These are phyloP conservation scores for Gracilariopsis chorda DNA, from an alignment of 23 red algal genomes.

Conservation along the genomic window DNA sequence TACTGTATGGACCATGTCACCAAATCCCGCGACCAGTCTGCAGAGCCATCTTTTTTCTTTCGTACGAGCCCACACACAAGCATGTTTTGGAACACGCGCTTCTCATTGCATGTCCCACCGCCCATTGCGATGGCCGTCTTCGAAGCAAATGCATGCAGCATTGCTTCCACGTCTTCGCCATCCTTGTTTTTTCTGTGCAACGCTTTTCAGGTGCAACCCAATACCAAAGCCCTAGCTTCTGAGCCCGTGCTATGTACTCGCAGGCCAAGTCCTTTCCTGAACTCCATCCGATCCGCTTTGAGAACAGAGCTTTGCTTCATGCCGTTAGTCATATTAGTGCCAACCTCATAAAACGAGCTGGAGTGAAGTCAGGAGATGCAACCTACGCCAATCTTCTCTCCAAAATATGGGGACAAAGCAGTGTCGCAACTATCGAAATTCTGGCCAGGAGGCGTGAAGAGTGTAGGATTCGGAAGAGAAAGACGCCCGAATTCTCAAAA, in stretches of 20 bases:
- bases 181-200: no score
- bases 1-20: no score
- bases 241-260: background rate
- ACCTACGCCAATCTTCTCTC: slow-evolving; percentile 37
- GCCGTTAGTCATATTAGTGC: slow-evolving; percentile 28
- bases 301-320: slow-evolving; percentile 46
- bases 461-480: background rate
- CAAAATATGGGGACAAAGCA: slow-evolving; percentile 47
- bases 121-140: no score
- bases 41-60: no score
- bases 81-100: no score
- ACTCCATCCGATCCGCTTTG: background rate
- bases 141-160: no score
- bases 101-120: no score
- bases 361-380: slow-evolving; percentile 1
- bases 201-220: no score
- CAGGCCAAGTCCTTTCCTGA: background rate
- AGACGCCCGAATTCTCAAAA: background rate
- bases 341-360: slow-evolving; percentile 8
- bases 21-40: no score
- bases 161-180: no score
- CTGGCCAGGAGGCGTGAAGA: slow-evolving; percentile 1
- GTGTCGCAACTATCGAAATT: slow-evolving; percentile 35
- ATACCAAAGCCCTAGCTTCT: no score
- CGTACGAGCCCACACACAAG: no score